Evolutionary conservation across 805 yeast species (phyloP), one percentile per base, ranked within the genome.

Genomic region (Candida stauntonica): DNA sequence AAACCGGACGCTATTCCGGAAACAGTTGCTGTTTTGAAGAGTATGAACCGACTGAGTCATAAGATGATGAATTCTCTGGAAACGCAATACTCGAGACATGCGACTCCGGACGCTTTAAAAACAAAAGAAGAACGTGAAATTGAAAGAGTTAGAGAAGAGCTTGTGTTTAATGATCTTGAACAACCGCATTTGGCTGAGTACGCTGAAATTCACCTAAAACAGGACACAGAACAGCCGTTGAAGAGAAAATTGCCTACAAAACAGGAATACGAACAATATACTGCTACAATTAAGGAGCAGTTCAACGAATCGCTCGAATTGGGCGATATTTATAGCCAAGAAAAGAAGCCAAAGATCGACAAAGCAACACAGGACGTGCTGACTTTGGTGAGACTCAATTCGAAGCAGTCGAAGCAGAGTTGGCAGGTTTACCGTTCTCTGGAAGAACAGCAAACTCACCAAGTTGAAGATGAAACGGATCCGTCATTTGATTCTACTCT

Each of bases 11-110:
- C 80, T 32, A 62, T 68, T 29, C 73, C 73, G 32, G 95, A 86
- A 47, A 76, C 88, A 50, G 71, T 86, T 14, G 77, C 83, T 14
- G 78, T 88, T 15, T 70, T 93, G 66, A 73, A 83, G 48, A 86
- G 95, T 45, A 88, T 91, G 93, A 91, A 91, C 62, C 75, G 88
- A 43, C 66, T 91, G 34, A 82, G 94, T 55, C 79, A 86, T 41
- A 77, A 88, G 48, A 82, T 91, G 83, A 76, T 91, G 46, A 68
- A 70, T 32, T 72, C 76, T 29, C 55, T 72, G 46, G 72, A 71
- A 31, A 69, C 65, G 36, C 70, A 67, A 41, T 62, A 66, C 38
- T 59, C 64, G 0, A 60, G 70, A 41, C 45, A 59, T 8, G 58
- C 57, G 6, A 56, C 64, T 6, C 62, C 63, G 29, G 58, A 54